phyloP scores from a whole-genome alignment of 352 stramenopile species.

The Elongisporangium anandrum region DNA sequence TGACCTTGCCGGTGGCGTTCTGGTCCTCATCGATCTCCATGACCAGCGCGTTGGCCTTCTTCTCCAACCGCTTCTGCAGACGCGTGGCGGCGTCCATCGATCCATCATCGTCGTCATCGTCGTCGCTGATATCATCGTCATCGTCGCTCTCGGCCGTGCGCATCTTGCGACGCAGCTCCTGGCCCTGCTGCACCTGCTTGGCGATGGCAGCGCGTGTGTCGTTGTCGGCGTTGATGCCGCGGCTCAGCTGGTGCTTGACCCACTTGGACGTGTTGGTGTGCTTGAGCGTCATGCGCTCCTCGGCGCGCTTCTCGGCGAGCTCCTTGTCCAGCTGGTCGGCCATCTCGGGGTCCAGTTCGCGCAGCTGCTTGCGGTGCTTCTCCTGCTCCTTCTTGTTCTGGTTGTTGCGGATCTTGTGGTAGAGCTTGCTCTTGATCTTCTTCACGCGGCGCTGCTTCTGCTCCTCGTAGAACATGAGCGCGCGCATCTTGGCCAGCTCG shows the following conservation, averaged over 20 bases:
- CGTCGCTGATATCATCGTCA: constrained; percentile 44
- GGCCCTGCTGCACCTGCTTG: constrained; percentile 82
- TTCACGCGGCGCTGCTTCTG: constrained; percentile 98
- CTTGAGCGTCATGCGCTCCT: constrained; percentile 96
- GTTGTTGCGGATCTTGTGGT: constrained; percentile 97
- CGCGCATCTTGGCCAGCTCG: constrained; percentile 94
- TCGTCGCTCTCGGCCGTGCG: constrained; percentile 63
- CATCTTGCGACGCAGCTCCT: constrained; percentile 95
- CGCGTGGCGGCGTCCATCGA: constrained; percentile 48
- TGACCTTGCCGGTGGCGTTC: constrained; percentile 40
- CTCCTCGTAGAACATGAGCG: constrained; percentile 98
- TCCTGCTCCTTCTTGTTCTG: constrained; percentile 86
- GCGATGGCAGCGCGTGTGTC: constrained; percentile 90
- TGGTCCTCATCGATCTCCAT: constrained; percentile 72
- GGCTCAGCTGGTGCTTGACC: constrained; percentile 93
- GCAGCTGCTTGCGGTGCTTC: constrained; percentile 78
- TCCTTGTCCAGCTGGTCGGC: constrained; percentile 76
- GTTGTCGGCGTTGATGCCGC: constrained; percentile 89
- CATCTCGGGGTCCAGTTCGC: constrained; percentile 71
- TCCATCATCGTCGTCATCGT: constrained; percentile 30
- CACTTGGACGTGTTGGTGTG: constrained; percentile 99
- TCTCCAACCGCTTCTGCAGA: constrained; percentile 61
- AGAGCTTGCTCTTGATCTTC: constrained; percentile 99
- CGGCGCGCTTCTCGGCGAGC: constrained; percentile 88
- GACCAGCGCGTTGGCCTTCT: constrained; percentile 66